Evolutionary conservation across 2,329 filamentous ascomycete species (phyloP).

Genomic region (Ophiocordyceps polyrhachis-furcata): DNA sequence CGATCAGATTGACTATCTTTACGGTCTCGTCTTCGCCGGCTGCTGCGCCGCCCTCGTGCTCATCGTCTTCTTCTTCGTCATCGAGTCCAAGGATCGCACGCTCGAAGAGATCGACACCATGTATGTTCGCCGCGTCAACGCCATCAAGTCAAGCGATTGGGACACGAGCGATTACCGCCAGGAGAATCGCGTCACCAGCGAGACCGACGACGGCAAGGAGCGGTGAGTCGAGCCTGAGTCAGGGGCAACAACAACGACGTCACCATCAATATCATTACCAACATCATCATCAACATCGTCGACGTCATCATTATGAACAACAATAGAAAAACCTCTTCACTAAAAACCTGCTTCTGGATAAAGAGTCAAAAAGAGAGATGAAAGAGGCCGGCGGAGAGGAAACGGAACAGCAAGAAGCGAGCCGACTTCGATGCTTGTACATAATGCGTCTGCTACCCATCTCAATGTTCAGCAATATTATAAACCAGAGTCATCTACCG

Average conservation of each 20-base stretch:
- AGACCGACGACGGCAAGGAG: neutral
- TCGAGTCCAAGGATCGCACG: slow-evolving; percentile 51
- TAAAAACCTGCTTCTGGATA: no score
- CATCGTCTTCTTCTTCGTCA: slow-evolving; percentile 59
- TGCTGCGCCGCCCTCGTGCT: slow-evolving; percentile 43
- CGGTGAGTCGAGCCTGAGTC: neutral
- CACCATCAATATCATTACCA: neutral
- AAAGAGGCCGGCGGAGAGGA: neutral
- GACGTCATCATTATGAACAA: no score
- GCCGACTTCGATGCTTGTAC: neutral
- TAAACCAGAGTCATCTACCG: no score
- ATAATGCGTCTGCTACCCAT: neutral
- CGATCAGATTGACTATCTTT: slow-evolving; percentile 47
- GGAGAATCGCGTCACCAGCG: neutral
- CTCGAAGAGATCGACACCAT: slow-evolving; percentile 64
- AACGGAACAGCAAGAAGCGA: neutral
- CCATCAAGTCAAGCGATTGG: slow-evolving; percentile 23
- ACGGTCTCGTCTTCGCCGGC: slow-evolving; percentile 53
- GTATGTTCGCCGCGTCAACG: slow-evolving; percentile 39
- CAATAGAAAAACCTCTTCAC: no score
- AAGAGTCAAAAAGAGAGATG: no score
- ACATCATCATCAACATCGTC: neutral
- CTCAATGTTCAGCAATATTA: neutral
- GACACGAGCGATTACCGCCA: slow-evolving; percentile 2
- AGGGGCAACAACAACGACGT: neutral